These are phyloP conservation scores for Amorphotheca resinae DNA, from an alignment of 495 filamentous ascomycete species.

Conservation along the genomic window DNA sequence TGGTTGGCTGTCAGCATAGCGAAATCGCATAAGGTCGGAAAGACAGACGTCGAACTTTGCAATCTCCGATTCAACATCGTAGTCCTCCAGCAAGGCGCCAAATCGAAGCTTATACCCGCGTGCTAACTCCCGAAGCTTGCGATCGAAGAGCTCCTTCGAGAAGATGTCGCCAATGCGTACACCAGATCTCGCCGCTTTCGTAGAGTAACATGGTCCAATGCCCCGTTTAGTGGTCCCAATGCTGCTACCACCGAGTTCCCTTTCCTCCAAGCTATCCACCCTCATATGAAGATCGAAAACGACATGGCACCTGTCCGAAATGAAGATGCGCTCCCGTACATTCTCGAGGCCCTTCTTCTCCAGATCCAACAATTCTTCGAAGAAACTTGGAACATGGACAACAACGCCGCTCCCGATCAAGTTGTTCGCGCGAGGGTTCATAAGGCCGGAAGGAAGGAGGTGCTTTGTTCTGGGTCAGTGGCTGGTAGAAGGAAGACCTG, in stretches of 20 bases:
- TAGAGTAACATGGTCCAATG: conserved; percentile 73
- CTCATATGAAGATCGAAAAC: conserved; percentile 73
- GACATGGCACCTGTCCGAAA: conserved; percentile 73
- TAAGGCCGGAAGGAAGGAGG: conserved; percentile 50
- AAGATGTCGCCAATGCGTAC: conserved; percentile 67
- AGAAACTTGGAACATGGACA: conserved; percentile 76
- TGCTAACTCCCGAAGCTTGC: conserved; percentile 54
- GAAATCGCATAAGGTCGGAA: conserved; percentile 3
- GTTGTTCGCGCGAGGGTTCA: conserved; percentile 67
- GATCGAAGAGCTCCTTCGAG: conserved; percentile 59
- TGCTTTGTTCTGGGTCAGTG: too few relatives aligned
- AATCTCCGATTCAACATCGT: conserved; percentile 76
- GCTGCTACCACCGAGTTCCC: conserved; percentile 45
- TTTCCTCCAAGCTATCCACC: conserved; percentile 74
- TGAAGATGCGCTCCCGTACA: conserved; percentile 54
- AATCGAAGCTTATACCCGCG: conserved; percentile 57
- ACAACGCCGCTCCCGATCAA: conserved; percentile 79
- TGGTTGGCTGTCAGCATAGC: conserved; percentile 20
- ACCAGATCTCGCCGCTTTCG: conserved; percentile 65
- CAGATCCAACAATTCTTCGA: conserved; percentile 65
- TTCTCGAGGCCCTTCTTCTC: conserved; percentile 59
- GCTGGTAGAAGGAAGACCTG: not conserved
- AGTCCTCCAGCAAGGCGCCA: conserved; percentile 52
- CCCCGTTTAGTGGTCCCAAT: conserved; percentile 50
- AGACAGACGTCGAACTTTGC: conserved; percentile 16